phyloP scores from a whole-genome alignment of 768 basidiomycete species.

The Chiua virens region DNA sequence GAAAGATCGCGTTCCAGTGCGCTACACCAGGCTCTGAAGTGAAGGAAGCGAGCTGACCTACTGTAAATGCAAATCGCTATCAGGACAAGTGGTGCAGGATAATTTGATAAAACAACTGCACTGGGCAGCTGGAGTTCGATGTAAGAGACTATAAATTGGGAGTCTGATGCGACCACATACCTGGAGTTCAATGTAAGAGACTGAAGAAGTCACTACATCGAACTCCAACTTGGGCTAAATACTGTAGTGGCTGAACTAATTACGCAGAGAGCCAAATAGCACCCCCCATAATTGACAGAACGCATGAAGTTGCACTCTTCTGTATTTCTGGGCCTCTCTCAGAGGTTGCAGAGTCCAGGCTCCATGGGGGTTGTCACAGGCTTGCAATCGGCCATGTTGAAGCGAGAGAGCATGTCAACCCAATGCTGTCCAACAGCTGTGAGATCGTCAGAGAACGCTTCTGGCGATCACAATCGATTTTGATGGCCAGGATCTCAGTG shows the following conservation, averaged over 20 bases:
- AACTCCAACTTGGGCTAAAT: no score
- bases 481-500: constrained; percentile 22
- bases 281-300: constrained; percentile 17
- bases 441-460: constrained; percentile 9
- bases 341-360: background rate
- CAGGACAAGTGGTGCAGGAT: constrained; percentile 17
- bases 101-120: no score
- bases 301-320: no score
- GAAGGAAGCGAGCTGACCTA: constrained; percentile 1
- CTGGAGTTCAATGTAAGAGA: no score
- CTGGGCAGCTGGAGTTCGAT: no score
- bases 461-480: constrained; percentile 14
- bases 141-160: constrained; percentile 14
- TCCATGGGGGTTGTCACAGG: constrained; percentile 20
- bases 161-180: constrained; percentile 9
- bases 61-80: constrained; percentile 24
- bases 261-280: no score
- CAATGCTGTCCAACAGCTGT: constrained; percentile 25
- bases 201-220: no score
- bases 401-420: constrained; percentile 16
- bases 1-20: constrained; percentile 22
- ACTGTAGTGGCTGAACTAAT: no score
- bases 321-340: background rate
- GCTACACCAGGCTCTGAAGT: constrained; percentile 19
- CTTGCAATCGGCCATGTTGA: constrained; percentile 21